phyloP scores from a whole-genome alignment of 129 eudicot species.

The Artemisia annua region DNA sequence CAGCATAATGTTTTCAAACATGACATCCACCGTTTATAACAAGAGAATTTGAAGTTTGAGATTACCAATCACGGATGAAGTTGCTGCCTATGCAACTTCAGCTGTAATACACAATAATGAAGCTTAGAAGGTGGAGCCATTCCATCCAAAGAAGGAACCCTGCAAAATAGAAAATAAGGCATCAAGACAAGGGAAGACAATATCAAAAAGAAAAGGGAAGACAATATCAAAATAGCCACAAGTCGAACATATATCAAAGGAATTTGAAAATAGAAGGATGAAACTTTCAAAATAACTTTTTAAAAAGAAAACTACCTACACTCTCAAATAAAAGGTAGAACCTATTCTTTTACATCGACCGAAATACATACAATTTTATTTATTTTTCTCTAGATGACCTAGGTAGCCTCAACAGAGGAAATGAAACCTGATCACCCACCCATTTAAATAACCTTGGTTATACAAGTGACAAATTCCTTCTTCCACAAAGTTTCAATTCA shows the following conservation, averaged over 20 bases:
- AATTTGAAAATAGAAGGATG: not conserved
- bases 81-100: conserved; percentile 10
- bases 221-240: not conserved
- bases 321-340: not conserved
- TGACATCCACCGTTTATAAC: conserved; percentile 5
- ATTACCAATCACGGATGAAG: conserved; percentile 14
- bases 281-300: not conserved
- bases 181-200: not conserved
- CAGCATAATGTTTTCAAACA: not conserved
- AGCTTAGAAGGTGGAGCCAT: conserved; percentile 70
- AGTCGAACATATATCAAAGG: not conserved
- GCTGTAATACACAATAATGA: conserved; percentile 1
- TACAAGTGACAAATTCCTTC: not conserved
- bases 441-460: conserved; percentile 8
- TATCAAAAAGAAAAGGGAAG: no score
- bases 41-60: conserved; percentile 2
- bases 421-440: not conserved
- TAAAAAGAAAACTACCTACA: conserved; percentile 7
- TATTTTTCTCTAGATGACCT: not conserved
- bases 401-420: not conserved
- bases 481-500: not conserved
- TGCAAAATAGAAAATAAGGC: conserved; percentile 29
- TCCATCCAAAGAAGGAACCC: conserved; percentile 88
- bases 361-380: not conserved
- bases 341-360: not conserved